Evolutionary conservation across 495 filamentous ascomycete species (phyloP).

Genomic region (Lepraria neglecta): DNA sequence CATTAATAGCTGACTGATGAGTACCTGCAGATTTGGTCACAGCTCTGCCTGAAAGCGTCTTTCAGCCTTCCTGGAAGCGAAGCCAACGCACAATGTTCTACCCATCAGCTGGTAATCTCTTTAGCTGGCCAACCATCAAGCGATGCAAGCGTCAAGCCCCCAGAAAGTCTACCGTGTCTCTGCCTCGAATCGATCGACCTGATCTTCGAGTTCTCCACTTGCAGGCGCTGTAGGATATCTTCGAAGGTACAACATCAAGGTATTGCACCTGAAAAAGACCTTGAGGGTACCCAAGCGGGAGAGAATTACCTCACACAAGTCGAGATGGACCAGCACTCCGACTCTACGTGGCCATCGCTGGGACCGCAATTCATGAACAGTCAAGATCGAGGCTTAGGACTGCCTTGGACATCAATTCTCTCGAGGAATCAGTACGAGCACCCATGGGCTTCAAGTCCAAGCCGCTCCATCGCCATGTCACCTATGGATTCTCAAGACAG

Average conservation of each 20-base stretch:
- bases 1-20: slow-evolving; percentile 4
- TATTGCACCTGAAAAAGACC: background rate
- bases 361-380: background rate
- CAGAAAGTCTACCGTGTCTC: background rate
- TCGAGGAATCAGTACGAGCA: background rate
- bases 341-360: background rate
- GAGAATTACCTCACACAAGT: background rate
- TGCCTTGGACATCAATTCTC: background rate
- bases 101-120: slow-evolving; percentile 1
- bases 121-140: slow-evolving; percentile 7
- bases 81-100: background rate
- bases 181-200: background rate
- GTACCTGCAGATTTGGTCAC: slow-evolving; percentile 18
- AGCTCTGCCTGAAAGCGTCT: slow-evolving; percentile 17
- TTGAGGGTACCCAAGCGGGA: background rate
- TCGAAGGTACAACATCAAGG: background rate
- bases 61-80: slow-evolving; percentile 3
- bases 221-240: slow-evolving; percentile 12
- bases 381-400: background rate
- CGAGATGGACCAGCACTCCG: background rate
- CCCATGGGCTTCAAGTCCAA: background rate
- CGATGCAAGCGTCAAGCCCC: slow-evolving; percentile 1
- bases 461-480: background rate
- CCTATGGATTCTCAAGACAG: background rate
- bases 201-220: slow-evolving; percentile 3